A percentile compares a stretch with the other conserved stretches of the same genome.
phyloP scores from a whole-genome alignment of 495 filamentous ascomycete species.

The Neurospora sp. region DNA sequence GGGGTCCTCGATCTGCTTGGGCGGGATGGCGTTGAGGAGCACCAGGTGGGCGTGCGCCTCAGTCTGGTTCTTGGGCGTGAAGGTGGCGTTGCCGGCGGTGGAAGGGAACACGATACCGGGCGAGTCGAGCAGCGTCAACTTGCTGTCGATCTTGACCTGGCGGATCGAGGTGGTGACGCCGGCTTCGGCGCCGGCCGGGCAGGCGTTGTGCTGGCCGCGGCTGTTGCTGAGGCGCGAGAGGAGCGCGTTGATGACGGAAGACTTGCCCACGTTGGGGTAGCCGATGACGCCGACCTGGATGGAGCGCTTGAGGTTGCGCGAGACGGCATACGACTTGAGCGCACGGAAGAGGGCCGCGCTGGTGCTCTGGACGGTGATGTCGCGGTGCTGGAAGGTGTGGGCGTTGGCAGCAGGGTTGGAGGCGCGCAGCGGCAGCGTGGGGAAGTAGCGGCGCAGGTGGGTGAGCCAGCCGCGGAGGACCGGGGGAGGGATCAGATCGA shows the following conservation, averaged over 20 bases:
- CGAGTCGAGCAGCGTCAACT: constrained; percentile 87
- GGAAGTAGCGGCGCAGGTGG: constrained; percentile 83
- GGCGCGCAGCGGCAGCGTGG: constrained; percentile 83
- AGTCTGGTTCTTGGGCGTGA: constrained; percentile 47
- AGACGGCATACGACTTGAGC: constrained; percentile 81
- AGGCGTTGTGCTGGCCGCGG: constrained; percentile 49
- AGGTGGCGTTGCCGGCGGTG: constrained; percentile 26
- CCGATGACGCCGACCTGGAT: constrained; percentile 90
- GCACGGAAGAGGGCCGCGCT: constrained; percentile 80
- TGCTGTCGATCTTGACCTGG: constrained; percentile 88
- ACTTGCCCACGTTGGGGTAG: constrained; percentile 96
- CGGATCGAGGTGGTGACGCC: constrained; percentile 85
- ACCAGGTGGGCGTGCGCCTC: constrained; percentile 76
- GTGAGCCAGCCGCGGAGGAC: constrained; percentile 77
- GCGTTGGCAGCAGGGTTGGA: constrained; percentile 76
- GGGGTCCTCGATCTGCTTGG: constrained; percentile 88
- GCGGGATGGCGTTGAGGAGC: constrained; percentile 83
- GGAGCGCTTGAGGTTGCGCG: constrained; percentile 75
- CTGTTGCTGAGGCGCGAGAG: constrained; percentile 64
- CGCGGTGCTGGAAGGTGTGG: constrained; percentile 84
- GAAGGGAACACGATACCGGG: constrained; percentile 91
- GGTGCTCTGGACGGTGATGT: constrained; percentile 77
- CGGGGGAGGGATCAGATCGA: constrained; percentile 75
- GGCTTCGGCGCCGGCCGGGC: constrained; percentile 84
- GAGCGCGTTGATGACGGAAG: constrained; percentile 91